Evolutionary conservation across 345 rosid species (phyloP).

Genomic region (Moricandia arvensis): DNA sequence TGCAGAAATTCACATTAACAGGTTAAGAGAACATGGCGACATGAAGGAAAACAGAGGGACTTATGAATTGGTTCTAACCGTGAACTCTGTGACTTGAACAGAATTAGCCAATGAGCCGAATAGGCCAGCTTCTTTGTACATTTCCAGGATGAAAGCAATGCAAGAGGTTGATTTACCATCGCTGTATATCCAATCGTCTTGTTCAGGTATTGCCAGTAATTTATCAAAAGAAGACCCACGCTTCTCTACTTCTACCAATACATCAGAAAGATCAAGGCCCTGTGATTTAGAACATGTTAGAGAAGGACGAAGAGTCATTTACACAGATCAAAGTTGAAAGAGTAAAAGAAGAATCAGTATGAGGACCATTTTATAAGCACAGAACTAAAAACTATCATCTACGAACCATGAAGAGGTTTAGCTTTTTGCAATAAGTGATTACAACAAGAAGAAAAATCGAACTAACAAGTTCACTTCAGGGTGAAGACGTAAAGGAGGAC

Average conservation of each 20-base stretch:
- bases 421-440: background rate
- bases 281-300: slow-evolving; percentile 31
- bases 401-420: background rate
- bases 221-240: slow-evolving; percentile 83
- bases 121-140: slow-evolving; percentile 92
- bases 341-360: background rate
- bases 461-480: background rate
- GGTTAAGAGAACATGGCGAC: background rate
- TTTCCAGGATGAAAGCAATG: slow-evolving; percentile 81
- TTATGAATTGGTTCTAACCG: slow-evolving; percentile 47
- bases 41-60: background rate
- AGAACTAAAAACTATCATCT: background rate
- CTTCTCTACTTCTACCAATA: slow-evolving; percentile 81
- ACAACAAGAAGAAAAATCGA: background rate
- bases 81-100: slow-evolving; percentile 93
- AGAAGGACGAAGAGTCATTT: background rate
- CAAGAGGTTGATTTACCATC: slow-evolving; percentile 95
- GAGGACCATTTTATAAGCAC: background rate
- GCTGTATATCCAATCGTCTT: slow-evolving; percentile 82
- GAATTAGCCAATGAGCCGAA: slow-evolving; percentile 59
- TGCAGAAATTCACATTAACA: slow-evolving; percentile 34
- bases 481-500: background rate
- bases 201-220: slow-evolving; percentile 76
- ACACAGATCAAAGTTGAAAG: slow-evolving; percentile 1
- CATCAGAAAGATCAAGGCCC: slow-evolving; percentile 76